Percentiles rank a stretch among this genome's conserved stretches.
These are phyloP conservation scores for Obelidium mucronatum DNA, from an alignment of 192 early-diverging fungal genomes.

Conservation along the genomic window DNA sequence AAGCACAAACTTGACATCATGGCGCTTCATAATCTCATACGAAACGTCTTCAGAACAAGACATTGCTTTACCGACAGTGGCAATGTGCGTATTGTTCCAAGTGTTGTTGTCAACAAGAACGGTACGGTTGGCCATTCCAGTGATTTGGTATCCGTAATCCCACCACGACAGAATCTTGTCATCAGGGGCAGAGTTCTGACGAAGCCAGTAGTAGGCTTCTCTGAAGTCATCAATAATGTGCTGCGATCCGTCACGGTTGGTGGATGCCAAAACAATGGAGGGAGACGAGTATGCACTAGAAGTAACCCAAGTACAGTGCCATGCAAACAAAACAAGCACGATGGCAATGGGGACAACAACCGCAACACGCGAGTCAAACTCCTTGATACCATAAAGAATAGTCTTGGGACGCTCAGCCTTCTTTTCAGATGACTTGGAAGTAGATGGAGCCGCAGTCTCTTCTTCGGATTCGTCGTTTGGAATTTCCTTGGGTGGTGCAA, in stretches of 20 bases:
- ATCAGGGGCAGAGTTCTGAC: slow-evolving; percentile 92
- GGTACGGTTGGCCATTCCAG: slow-evolving; percentile 97
- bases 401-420: slow-evolving; percentile 5
- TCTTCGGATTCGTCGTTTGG: slow-evolving; percentile 14
- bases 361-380: slow-evolving; percentile 32
- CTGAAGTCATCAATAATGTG: slow-evolving; percentile 99
- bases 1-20: slow-evolving; percentile 97
- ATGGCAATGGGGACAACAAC: slow-evolving; percentile 70
- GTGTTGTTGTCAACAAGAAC: slow-evolving; percentile 99
- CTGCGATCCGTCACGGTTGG: slow-evolving; percentile 85
- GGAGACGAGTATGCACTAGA: slow-evolving; percentile 98
- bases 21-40: slow-evolving; percentile 87
- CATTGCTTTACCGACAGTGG: slow-evolving; percentile 96
- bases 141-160: slow-evolving; percentile 99
- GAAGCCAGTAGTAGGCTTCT: slow-evolving; percentile 99
- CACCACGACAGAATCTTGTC: slow-evolving; percentile 99
- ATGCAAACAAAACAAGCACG: slow-evolving; percentile 85
- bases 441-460: slow-evolving; percentile 40
- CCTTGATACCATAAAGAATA: slow-evolving; percentile 14
- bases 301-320: slow-evolving; percentile 99
- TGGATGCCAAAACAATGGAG: slow-evolving; percentile 95
- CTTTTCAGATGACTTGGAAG: slow-evolving; percentile 31
- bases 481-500: slow-evolving; percentile 52
- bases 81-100: slow-evolving; percentile 99
- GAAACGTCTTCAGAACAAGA: slow-evolving; percentile 88